phyloP scores from a whole-genome alignment of 192 early-diverging fungal genomes.

The Linnemannia hyalina region DNA sequence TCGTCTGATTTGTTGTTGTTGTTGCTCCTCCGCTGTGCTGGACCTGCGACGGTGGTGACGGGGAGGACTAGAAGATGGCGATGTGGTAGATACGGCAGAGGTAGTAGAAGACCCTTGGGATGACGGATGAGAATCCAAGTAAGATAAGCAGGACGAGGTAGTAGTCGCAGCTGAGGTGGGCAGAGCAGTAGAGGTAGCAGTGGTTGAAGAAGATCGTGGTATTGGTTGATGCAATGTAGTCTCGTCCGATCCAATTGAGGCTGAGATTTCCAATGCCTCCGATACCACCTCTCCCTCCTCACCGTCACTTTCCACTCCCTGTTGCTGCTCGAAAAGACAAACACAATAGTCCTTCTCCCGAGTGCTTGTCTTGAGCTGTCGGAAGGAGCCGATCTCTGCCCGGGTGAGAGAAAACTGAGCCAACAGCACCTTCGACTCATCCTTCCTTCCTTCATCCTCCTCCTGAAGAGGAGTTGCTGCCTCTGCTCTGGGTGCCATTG shows the following conservation, averaged over 20 bases:
- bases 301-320: neutral
- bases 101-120: neutral
- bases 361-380: slow-evolving; percentile 16
- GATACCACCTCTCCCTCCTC: neutral
- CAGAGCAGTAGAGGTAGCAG: neutral
- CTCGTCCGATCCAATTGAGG: neutral
- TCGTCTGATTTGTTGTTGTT: neutral
- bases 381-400: slow-evolving; percentile 24
- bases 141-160: neutral
- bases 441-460: neutral
- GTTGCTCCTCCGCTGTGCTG: neutral
- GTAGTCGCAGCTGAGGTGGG: neutral
- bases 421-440: neutral
- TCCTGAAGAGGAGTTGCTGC: neutral
- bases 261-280: no score
- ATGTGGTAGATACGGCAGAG: neutral
- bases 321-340: slow-evolving; percentile 14
- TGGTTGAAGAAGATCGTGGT: neutral
- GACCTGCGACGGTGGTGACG: neutral
- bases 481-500: neutral
- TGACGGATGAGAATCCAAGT: neutral
- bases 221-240: neutral
- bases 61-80: neutral
- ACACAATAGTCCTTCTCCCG: slow-evolving; percentile 16
- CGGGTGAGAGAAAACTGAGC: slow-evolving; percentile 18